Base-by-base conservation (phyloP, 2,329 filamentous ascomycete genomes). In the Pseudogymnoascus sp. region DNA sequence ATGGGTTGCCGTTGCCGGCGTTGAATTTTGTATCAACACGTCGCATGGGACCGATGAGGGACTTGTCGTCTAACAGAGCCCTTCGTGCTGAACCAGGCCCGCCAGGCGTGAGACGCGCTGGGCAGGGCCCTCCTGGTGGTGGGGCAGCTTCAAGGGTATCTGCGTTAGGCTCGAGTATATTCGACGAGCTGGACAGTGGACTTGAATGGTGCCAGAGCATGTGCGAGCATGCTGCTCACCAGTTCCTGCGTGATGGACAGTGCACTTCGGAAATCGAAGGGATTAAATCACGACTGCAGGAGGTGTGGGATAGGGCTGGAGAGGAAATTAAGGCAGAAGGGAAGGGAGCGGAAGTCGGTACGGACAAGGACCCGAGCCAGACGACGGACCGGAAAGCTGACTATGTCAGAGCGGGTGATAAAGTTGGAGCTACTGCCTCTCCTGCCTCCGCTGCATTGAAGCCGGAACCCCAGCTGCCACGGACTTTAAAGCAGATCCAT, bases 161-260 rank as follows among this genome's bases (percentile, higher is more conserved):
- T 21, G 42, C 2, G 16, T 14, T 57, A 10, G 51, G 59, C 10
- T 61, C 68, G 0, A 83, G 85, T 66, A 78, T 85, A 0, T 91
- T 88, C 71, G 90, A 96, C 67, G 80, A 84, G 51, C 81, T 92
- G 1, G 92, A 96, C 72, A 89, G 88, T 72, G 83, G 85, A 0
- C 79, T 97, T 26, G 92, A 96, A 72, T 84, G 85, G 67, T 89
- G 91, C 4, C 91, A 96, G 73, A 83, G 82, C 63, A 84, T 92
- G 69, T 96, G 90, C 73, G 93, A 97, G 76, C 86, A 87, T 62
- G 93, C 89, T 2, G 93, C 93, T 0, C 92, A 96, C 72, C 90
- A 96, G 71, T 91, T 95, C 66, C 80, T 97, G n/a, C 86, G 93
- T 23, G 89, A 92, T 62, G 93, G 92, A 10, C 88, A 95, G 71